Conservation (phyloP, 495 filamentous ascomycete species). For the Cenococcum geophilum region DNA sequence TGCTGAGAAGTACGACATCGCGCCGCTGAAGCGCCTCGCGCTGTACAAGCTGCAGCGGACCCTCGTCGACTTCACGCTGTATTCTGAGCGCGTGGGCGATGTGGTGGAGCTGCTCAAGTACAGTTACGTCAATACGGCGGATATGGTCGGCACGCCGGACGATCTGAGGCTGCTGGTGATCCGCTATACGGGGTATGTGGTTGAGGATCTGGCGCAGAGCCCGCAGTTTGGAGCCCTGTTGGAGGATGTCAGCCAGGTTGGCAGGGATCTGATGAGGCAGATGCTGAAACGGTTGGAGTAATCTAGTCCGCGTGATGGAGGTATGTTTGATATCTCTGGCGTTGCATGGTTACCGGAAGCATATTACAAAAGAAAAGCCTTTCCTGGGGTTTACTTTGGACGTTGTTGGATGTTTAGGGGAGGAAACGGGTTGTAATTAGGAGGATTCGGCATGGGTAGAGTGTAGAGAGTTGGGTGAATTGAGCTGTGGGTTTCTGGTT, state of each 20-base stretch:
- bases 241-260: not conserved
- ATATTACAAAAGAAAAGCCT: no score
- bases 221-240: not conserved
- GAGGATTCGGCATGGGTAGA: no score
- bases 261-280: not conserved
- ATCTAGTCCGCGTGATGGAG: no score
- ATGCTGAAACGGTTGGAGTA: not conserved
- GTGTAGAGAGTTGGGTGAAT: no score
- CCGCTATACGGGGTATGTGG: not conserved
- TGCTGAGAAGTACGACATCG: slow-evolving; percentile 39
- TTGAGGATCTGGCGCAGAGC: not conserved
- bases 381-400: no score
- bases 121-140: slow-evolving; percentile 33
- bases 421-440: no score
- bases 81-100: slow-evolving; percentile 24
- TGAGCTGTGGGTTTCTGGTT: no score
- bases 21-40: slow-evolving; percentile 34
- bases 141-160: not conserved
- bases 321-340: no score
- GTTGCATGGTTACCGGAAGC: no score
- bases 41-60: slow-evolving; percentile 37
- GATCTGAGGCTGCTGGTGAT: not conserved
- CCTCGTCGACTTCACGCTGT: slow-evolving; percentile 36
- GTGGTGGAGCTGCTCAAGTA: slow-evolving; percentile 39
- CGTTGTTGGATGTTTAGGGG: no score